Evolutionary conservation across 139 green algal genomes (phyloP).

Genomic region (Mesotaenium endlicherianum): DNA sequence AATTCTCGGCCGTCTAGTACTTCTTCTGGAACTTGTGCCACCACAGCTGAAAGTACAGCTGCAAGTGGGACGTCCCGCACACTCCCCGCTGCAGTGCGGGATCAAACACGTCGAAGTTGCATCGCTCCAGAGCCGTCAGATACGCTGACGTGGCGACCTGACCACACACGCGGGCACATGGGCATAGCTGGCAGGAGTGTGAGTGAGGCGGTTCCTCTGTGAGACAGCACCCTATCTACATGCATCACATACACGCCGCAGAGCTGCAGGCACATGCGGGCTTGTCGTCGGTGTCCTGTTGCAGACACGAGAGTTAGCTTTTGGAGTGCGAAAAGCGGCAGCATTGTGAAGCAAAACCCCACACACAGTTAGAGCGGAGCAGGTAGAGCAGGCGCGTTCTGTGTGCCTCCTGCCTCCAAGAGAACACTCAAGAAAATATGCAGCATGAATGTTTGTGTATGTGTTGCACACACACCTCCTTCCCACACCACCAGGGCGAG

Average conservation of each 20-base stretch:
- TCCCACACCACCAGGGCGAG: neutral
- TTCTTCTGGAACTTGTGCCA: constrained; percentile 1
- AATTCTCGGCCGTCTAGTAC: constrained; percentile 5
- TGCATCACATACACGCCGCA: neutral
- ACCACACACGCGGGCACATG: neutral
- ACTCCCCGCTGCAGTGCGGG: neutral
- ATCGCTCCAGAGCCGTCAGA: constrained; percentile 15
- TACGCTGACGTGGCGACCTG: constrained; percentile 17
- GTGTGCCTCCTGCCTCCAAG: no score
- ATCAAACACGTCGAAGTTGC: constrained; percentile 41
- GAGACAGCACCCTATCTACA: neutral
- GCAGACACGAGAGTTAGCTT: neutral
- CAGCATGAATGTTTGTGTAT: neutral
- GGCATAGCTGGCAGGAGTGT: neutral
- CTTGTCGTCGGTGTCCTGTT: no score
- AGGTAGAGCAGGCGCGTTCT: no score
- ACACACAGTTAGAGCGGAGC: no score
- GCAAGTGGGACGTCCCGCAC: neutral
- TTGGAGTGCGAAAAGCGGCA: neutral
- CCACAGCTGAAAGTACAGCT: constrained; percentile 26
- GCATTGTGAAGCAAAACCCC: neutral
- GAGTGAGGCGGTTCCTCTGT: neutral
- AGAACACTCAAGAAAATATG: neutral
- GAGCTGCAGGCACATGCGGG: neutral
- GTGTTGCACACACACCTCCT: neutral